Evolutionary conservation across 1,284 basidiomycete genomes (phyloP).

Genomic region (Papiliotrema flavescens): DNA sequence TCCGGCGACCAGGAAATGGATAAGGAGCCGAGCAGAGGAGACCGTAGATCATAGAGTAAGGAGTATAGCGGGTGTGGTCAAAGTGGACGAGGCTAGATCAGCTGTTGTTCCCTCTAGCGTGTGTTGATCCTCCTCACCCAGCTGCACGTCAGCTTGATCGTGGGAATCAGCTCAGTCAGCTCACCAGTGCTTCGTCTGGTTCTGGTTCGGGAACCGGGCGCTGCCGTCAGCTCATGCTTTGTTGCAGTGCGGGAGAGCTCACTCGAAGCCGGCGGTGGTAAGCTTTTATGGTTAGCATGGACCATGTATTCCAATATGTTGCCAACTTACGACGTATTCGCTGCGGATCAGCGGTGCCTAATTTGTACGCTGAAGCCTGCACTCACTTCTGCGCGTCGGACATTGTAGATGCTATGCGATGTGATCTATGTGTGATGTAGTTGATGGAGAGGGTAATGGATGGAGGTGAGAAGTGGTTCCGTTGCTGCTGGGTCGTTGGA

Average conservation of each 20-base stretch:
- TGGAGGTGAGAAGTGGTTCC: background rate
- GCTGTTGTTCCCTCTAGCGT: too few relatives aligned
- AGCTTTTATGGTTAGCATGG: conserved; percentile 26
- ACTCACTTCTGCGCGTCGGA: conserved; percentile 38
- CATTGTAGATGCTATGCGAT: conserved; percentile 21
- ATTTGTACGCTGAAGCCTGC: background rate
- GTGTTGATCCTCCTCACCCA: background rate
- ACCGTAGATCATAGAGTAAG: background rate
- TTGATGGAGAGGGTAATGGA: background rate
- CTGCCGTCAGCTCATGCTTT: conserved; percentile 16
- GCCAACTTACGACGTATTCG: conserved; percentile 43
- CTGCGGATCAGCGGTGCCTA: conserved; percentile 17
- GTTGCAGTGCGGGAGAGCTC: conserved; percentile 16
- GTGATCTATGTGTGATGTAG: background rate
- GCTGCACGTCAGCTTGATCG: background rate
- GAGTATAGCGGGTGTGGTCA: too few relatives aligned
- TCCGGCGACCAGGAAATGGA: background rate
- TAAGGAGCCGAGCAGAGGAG: background rate
- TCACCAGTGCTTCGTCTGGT: conserved; percentile 92
- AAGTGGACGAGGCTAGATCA: background rate
- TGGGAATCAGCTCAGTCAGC: background rate
- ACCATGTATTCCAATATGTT: background rate
- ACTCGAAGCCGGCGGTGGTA: conserved; percentile 52
- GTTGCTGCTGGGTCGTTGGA: too few relatives aligned
- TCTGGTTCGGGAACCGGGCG: conserved; percentile 93